Percentiles rank a stretch among this genome's conserved stretches.
These are phyloP conservation scores for Acacia confusa DNA, from an alignment of 306 rosid species.

Conservation along the genomic window DNA sequence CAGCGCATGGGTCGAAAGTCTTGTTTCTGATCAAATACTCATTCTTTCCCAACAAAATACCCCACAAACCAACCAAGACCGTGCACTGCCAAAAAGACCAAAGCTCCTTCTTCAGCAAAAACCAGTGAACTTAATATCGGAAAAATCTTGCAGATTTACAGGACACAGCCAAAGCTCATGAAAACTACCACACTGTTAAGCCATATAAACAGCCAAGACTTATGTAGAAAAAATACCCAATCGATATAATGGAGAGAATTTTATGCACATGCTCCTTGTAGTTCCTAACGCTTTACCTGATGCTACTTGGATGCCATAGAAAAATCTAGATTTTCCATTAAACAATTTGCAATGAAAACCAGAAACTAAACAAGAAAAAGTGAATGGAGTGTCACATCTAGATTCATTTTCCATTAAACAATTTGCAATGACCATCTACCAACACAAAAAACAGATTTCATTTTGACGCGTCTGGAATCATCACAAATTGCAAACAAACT, in stretches of 20 bases:
- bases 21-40: no score
- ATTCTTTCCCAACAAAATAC: no score
- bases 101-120: background rate
- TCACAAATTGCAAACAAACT: no score
- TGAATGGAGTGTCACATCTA: no score
- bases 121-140: background rate
- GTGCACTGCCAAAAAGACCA: background rate
- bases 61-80: background rate
- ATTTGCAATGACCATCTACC: no score
- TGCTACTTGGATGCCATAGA: constrained; percentile 13
- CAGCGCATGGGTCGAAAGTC: no score
- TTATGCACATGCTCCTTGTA: background rate
- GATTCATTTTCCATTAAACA: no score
- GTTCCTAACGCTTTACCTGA: background rate
- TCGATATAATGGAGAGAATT: background rate
- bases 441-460: no score
- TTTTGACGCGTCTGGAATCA: no score
- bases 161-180: background rate
- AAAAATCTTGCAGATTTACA: background rate
- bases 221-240: no score
- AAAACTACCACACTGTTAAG: background rate
- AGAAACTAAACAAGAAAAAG: no score
- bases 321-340: background rate
- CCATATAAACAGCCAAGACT: no score
- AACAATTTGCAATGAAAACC: constrained; percentile 4